Base-by-base conservation (phyloP, 371 early-diverging fungal species). In the Syncephalastrum contaminatum region DNA sequence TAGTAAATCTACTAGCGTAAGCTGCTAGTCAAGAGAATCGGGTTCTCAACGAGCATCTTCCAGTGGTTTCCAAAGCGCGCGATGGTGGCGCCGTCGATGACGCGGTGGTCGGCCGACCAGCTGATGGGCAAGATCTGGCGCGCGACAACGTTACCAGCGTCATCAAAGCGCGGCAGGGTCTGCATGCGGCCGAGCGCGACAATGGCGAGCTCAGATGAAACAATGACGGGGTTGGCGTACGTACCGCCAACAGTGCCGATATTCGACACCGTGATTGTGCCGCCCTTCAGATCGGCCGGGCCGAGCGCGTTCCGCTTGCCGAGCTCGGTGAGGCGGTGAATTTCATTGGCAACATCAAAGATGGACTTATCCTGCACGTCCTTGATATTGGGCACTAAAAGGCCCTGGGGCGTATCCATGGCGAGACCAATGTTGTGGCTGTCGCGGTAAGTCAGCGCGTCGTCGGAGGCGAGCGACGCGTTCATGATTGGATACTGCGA, bases 1-100 rank as follows among this genome's bases (percentile, higher is more conserved):
- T 10, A 30, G 10, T 30, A 8, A 10, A 8, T 25, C 54, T 60
- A 40, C 43, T 60, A 82, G 50, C 80, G 82, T 27, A 87, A 73
- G 58, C 80, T 69, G 56, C 77, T 83, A 5, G 81, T 78, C 36
- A 88, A 72, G 27, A 81, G 53, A 48, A 75, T 67, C 25, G 93
- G 92, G 62, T 93, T 84, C 75, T 98, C 97, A 30, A 98, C 69
- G 47, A 90, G 80, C 20, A 64, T 59, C 79, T 94, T 95, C 95
- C 93, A 98, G 21, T 77, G 66, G 50, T 83, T 78, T 15, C 88
- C 91, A 73, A 97, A 97, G 45, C 95, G 80, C 30, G 98, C 98
- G 59, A 97, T 82, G 0, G 98, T 96, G 4, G 97, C 99, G 18
- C 99, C 99, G 70, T 97, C 98, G 59, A 97, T 84, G n/a, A 98